phyloP scores from a whole-genome alignment of 2,329 filamentous ascomycete species.

The Epichloe glyceriae region DNA sequence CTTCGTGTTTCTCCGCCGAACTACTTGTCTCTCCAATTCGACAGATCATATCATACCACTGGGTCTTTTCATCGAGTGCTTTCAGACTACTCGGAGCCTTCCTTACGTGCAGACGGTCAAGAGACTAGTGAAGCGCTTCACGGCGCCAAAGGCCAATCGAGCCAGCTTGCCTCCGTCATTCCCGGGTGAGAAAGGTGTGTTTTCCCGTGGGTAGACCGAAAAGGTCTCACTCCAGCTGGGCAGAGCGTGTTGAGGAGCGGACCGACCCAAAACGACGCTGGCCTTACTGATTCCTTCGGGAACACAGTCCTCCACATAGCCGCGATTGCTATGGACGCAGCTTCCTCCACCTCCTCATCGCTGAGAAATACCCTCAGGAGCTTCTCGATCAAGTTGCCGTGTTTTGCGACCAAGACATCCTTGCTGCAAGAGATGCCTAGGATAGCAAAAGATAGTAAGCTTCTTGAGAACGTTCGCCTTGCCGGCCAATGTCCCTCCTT shows the following conservation, averaged over 20 bases:
- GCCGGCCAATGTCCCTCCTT: conserved; percentile 9
- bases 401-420: conserved; percentile 17
- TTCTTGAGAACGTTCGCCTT: conserved; percentile 12
- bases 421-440: conserved; percentile 32
- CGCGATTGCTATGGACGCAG: conserved; percentile 40
- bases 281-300: conserved; percentile 27
- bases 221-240: conserved; percentile 12
- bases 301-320: conserved; percentile 33
- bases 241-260: conserved; percentile 8
- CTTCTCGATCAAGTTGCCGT: conserved; percentile 21
- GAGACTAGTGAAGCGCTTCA: conserved; percentile 26
- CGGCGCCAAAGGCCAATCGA: conserved; percentile 15
- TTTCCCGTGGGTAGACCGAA: conserved; percentile 18
- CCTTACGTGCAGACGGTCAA: conserved; percentile 25
- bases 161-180: conserved; percentile 14
- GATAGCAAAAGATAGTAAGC: conserved; percentile 9
- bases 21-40: conserved; percentile 25
- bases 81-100: conserved; percentile 18
- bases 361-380: conserved; percentile 12
- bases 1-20: conserved; percentile 17
- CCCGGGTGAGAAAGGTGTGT: background rate
- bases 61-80: conserved; percentile 22
- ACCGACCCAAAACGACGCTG: conserved; percentile 5
- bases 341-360: conserved; percentile 32
- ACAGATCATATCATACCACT: conserved; percentile 26